Conservation (phyloP, 2,329 filamentous ascomycete genomes). For the Emmonsia crescens region DNA sequence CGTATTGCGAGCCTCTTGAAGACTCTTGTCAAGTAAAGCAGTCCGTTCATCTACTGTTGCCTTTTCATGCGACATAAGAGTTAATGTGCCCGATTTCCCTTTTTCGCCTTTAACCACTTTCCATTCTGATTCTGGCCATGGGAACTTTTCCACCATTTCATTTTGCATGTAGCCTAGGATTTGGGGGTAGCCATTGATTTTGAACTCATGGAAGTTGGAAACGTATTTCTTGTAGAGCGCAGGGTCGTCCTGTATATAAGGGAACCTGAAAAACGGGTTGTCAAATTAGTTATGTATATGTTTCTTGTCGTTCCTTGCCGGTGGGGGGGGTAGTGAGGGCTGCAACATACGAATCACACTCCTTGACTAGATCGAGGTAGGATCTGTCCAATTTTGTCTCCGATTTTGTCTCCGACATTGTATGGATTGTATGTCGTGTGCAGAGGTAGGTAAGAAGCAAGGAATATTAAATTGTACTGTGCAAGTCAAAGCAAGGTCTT, state of each 20-base stretch:
- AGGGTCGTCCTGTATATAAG: constrained; percentile 55
- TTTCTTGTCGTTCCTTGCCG: no score
- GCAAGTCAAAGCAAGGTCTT: neutral
- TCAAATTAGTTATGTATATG: neutral
- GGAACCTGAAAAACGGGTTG: constrained; percentile 49
- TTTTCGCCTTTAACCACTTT: constrained; percentile 43
- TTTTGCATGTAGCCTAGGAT: constrained; percentile 50
- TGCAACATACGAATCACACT: constrained; percentile 43
- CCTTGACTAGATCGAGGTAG: constrained; percentile 42
- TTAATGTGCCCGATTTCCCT: constrained; percentile 45
- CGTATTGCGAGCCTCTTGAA: constrained; percentile 55
- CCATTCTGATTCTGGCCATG: constrained; percentile 46
- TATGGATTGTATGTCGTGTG: neutral
- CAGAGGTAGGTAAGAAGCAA: neutral
- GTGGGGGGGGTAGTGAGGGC: neutral
- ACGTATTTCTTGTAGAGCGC: constrained; percentile 45
- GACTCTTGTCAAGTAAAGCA: constrained; percentile 44
- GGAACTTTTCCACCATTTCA: constrained; percentile 33
- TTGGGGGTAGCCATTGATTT: constrained; percentile 54
- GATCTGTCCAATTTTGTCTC: constrained; percentile 5
- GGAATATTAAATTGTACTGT: neutral
- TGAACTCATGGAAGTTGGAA: constrained; percentile 51
- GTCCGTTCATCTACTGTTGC: constrained; percentile 54
- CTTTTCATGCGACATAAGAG: constrained; percentile 45
- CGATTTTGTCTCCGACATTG: neutral